Evolutionary conservation across 1,284 basidiomycete species (phyloP), one percentile per base, ranked within the genome.

Genomic region (Ganoderma resinaceum): DNA sequence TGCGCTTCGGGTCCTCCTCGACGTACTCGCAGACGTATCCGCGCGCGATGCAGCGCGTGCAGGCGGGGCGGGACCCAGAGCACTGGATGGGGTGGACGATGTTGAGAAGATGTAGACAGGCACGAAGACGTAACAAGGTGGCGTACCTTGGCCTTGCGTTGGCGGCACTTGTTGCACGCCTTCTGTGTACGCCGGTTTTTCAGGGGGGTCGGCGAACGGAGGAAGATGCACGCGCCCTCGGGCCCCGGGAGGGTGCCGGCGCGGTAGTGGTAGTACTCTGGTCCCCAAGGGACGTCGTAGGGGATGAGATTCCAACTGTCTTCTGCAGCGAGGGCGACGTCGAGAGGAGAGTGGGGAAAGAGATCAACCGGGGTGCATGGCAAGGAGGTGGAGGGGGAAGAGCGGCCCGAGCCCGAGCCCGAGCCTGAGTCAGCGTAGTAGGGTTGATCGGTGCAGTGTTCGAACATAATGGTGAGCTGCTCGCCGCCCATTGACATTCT

Each of bases 161-260:
- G 81, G 33, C 83, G 80, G 73, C 83, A 85, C 66, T 81, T 82
- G 69, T 81, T 79, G 74, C 83, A 85, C 9, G 83, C 83, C 70
- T 82, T 80, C 23, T 78, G 75, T 1, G 83, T 83, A 43, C 82
- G 80, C 62, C 80, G 75, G 73, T 82, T 81, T 70, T 81, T 81
- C 64, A 82, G 72, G 7, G 82, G 82, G 5, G 82, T 83, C 20
- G 82, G 82, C 23, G 82, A 82, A 59, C 82, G 80, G 35, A 83
- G 74, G 74, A 83, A 82, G 67, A 83, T 76, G 71, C 82, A 83
- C 11, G 70, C 73, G 26, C 82, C 82, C 52, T 82, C 80, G 14
- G 82, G 82, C 1, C 82, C 82, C 0, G 82, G 82, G 12, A 84
- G 78, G n/a, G 76, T 79, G 23, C 82, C 82, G 0, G 75, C 73